These are phyloP conservation scores for Penicillium polonicum DNA, from an alignment of 2,329 filamentous ascomycete genomes.

Conservation along the genomic window DNA sequence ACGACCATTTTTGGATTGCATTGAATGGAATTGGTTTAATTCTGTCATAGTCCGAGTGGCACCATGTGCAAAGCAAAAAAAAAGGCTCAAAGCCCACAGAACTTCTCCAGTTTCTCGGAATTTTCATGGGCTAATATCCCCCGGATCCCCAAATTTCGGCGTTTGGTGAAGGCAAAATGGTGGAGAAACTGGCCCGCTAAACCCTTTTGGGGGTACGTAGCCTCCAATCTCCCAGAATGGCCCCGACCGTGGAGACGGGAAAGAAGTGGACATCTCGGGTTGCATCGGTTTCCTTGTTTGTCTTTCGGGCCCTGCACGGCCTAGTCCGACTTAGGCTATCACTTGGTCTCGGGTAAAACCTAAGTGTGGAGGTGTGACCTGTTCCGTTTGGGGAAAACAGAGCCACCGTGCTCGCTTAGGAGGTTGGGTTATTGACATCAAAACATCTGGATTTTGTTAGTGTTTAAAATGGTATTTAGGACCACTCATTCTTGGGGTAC, in stretches of 20 bases:
- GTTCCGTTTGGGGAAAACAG: constrained; percentile 14
- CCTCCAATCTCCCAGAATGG: constrained; percentile 1
- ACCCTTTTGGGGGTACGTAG: neutral
- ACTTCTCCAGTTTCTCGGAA: constrained; percentile 16
- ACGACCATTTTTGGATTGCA: neutral
- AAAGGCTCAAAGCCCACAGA: constrained; percentile 6
- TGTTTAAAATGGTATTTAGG: too few relatives aligned
- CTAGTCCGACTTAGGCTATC: neutral
- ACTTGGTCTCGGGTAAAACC: neutral
- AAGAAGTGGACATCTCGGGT: constrained; percentile 5
- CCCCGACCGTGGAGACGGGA: neutral
- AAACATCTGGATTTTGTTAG: neutral
- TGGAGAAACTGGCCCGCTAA: constrained; percentile 15
- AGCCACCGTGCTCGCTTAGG: constrained; percentile 12
- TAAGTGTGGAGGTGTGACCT: neutral
- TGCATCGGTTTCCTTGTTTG: neutral
- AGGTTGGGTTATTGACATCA: neutral
- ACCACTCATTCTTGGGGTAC: too few relatives aligned
- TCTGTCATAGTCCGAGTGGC: constrained; percentile 7
- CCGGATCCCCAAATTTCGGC: constrained; percentile 12
- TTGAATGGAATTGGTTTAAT: neutral
- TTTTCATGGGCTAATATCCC: constrained; percentile 10
- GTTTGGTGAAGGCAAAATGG: constrained; percentile 20
- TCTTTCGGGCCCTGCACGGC: neutral
- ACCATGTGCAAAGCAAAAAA: constrained; percentile 10